phyloP scores from a whole-genome alignment of 1,284 basidiomycete species.

The Phaffia rhodozyma region DNA sequence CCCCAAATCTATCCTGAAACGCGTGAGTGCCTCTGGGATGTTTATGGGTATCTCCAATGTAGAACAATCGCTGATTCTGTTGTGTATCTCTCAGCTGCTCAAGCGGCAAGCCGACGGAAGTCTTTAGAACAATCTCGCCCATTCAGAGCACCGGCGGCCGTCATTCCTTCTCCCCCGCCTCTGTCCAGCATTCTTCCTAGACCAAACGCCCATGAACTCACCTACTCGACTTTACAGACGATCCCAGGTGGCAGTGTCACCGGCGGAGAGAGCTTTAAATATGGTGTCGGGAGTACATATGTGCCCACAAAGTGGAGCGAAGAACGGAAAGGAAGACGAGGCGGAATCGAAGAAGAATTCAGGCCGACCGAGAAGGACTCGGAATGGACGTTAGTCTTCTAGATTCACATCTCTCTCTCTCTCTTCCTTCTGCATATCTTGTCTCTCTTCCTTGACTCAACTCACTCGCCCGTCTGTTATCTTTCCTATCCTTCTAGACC shows the following conservation, averaged over 20 bases:
- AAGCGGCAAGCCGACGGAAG: slow-evolving; percentile 6
- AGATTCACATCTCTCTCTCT: neutral
- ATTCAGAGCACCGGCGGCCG: neutral
- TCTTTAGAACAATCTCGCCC: neutral
- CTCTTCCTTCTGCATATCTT: neutral
- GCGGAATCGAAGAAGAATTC: slow-evolving; percentile 27
- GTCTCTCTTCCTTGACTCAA: neutral
- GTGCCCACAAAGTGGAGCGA: slow-evolving; percentile 15
- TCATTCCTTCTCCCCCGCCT: neutral
- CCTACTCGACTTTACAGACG: neutral
- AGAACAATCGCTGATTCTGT: no score
- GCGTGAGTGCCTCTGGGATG: neutral
- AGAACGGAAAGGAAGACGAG: slow-evolving; percentile 28
- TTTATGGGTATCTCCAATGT: no score
- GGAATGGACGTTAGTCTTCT: slow-evolving; percentile 32
- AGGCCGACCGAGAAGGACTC: slow-evolving; percentile 9
- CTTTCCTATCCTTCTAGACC: slow-evolving; percentile 22
- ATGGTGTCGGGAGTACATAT: neutral
- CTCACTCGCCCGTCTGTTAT: neutral
- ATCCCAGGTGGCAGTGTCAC: neutral
- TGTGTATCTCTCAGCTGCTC: neutral
- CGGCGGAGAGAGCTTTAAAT: neutral
- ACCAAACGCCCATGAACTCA: neutral
- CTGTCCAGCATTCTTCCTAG: slow-evolving; percentile 1
- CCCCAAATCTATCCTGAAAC: slow-evolving; percentile 18